Evolutionary conservation across 257 asterid species (phyloP), one percentile per base, ranked within the genome.

Genomic region (Lycium barbarum): DNA sequence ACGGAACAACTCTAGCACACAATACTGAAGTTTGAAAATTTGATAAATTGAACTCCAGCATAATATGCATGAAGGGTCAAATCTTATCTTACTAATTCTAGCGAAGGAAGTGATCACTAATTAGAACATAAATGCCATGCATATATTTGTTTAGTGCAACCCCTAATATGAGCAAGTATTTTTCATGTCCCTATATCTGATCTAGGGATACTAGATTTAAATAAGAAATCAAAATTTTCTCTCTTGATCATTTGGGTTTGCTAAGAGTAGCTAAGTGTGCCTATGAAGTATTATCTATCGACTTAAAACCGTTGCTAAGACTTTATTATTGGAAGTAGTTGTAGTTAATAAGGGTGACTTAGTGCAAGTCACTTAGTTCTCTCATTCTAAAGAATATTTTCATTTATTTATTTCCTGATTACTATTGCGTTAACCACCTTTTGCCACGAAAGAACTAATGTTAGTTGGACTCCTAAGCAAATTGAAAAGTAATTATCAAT

Each of bases 401-500:
- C 61, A 10, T 73, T 73, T 11, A 47, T 73, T 45, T 15, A 43
- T 72, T 45, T n/a, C 36, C 5, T 73, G 33, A 73, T 73, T 47
- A 47, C n/a, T 73, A 49, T 22, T 49, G 81, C 43, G 49, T 73
- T 47, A 58, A 47, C 81, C 20, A 72, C 58, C 15, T 72, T 73
- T 73, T 73, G 81, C 20, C 40, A 20, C 43, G 18, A 47, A 73
- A 49, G 12, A 49, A 6, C 6, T 40, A 1, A 49, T 11, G 45
- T 36, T 51, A 1, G 8, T 22, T 76, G 26, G 14, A 51, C 15
- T 53, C 65, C 15, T 76, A 13, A 51, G 82, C 65, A 76, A 76
- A 26, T 76, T 1, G 65, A 53, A 14, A 51, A 53, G 45, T 13
- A 38, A 14, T 51, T 51, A 76, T 51, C 14, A 7, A 51, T 18